phyloP scores from a whole-genome alignment of 257 asterid species.

The Haberlea rhodopensis region DNA sequence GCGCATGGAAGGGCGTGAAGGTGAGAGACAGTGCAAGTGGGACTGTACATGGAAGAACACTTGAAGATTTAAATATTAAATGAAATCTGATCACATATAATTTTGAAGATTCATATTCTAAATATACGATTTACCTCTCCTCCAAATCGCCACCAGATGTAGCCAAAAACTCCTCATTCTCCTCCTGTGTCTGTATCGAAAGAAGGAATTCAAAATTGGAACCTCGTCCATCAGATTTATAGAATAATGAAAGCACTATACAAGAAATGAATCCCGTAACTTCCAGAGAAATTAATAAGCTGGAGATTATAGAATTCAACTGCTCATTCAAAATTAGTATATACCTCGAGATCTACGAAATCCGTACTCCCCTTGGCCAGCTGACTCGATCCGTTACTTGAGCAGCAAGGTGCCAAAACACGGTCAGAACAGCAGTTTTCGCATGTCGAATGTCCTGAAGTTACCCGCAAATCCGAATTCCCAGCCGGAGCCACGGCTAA shows the following conservation, averaged over 20 bases:
- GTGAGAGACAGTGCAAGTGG: neutral
- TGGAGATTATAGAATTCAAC: neutral
- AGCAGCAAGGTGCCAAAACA: constrained; percentile 39
- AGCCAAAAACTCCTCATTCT: constrained; percentile 33
- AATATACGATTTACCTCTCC: constrained; percentile 31
- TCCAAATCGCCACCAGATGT: constrained; percentile 37
- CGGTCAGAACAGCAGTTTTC: constrained; percentile 31
- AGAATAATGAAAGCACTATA: constrained; percentile 21
- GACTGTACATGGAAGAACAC: constrained; percentile 12
- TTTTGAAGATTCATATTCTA: neutral
- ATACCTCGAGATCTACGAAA: constrained; percentile 61
- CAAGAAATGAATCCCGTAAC: constrained; percentile 25
- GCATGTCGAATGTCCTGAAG: constrained; percentile 32
- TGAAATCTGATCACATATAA: constrained; percentile 14
- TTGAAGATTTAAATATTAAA: constrained; percentile 35
- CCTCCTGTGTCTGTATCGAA: constrained; percentile 23
- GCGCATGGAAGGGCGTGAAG: constrained; percentile 20
- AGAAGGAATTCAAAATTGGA: constrained; percentile 36
- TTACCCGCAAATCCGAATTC: constrained; percentile 27
- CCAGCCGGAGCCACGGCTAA: constrained; percentile 27
- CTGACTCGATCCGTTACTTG: constrained; percentile 44
- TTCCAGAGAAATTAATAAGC: constrained; percentile 23
- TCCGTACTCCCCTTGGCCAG: constrained; percentile 30
- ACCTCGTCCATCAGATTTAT: neutral
- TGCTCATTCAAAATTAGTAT: constrained; percentile 5